Conservation (phyloP, 345 rosid species). For the Brassica nigra region DNA sequence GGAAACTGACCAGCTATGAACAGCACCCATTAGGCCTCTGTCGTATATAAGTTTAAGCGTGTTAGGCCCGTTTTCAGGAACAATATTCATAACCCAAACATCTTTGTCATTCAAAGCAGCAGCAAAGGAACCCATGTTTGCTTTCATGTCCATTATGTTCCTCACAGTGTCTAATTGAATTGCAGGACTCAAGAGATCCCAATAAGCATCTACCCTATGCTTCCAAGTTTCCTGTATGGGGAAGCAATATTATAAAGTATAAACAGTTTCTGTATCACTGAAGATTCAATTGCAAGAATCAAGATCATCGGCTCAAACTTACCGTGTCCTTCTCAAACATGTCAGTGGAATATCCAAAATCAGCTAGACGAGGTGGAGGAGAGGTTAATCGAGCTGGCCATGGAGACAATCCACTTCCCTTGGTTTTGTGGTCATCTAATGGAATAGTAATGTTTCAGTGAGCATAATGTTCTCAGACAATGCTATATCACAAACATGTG, state of each 20-base stretch:
- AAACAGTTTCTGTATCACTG: not conserved
- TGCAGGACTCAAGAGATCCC: slow-evolving; percentile 84
- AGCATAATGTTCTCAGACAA: not conserved
- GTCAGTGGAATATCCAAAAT: slow-evolving; percentile 80
- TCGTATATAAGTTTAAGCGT: slow-evolving; percentile 80
- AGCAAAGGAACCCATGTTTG: slow-evolving; percentile 85
- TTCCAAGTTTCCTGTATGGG: slow-evolving; percentile 72
- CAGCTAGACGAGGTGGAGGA: slow-evolving; percentile 92
- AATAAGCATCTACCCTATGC: slow-evolving; percentile 74
- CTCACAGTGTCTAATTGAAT: slow-evolving; percentile 69
- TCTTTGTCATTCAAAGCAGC: slow-evolving; percentile 81
- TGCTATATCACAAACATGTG: not conserved
- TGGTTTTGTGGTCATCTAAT: slow-evolving; percentile 70
- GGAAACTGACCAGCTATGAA: slow-evolving; percentile 69
- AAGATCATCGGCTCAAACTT: slow-evolving; percentile 21
- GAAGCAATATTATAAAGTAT: slow-evolving; percentile 4
- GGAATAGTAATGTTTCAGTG: slow-evolving; percentile 21
- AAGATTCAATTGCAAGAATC: not conserved
- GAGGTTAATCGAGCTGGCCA: slow-evolving; percentile 92
- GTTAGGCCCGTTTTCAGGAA: slow-evolving; percentile 82
- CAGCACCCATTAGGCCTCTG: slow-evolving; percentile 78
- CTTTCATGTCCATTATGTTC: slow-evolving; percentile 99
- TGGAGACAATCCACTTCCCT: slow-evolving; percentile 93
- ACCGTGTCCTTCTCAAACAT: slow-evolving; percentile 93
- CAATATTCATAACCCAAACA: slow-evolving; percentile 95